Evolutionary conservation across 805 yeast genomes (phyloP), one percentile per base, ranked within the genome.

Genomic region (Yamadazyma akitaensis): DNA sequence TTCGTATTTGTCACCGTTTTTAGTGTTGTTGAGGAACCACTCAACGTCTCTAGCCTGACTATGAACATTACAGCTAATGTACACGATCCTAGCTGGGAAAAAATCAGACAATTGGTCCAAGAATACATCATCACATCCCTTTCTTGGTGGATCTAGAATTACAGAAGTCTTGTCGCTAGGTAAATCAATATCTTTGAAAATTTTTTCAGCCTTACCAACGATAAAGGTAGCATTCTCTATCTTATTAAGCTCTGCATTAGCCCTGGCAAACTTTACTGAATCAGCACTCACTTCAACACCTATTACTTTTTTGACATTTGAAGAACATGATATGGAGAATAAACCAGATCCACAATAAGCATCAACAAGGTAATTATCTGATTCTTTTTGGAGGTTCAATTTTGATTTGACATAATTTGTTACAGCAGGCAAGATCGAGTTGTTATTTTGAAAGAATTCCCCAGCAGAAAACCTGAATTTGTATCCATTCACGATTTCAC

Each of bases 341-440:
- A 94, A 71, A 0, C 99, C 99, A 2, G 96, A 87, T 1, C 98
- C 98, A 73, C 98, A 91, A 69, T 91, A 91, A 0, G 97, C 96
- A 64, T 91, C 98, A 24, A 91, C 96, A 41, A 91, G 68, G 60
- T 82, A 89, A 57, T 80, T 79, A 26, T 72, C 73, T 6, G 64
- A 68, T 17, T 70, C 72, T 4, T 64, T 60, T 2, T 18, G 7
- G 4, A 46, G 28, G 13, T 37, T 33, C 43, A 91, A 67, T 58
- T 88, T 88, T 8, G 81, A 75, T 49, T 84, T 79, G 14, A 94
- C 99, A 61, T 88, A 91, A 35, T 74, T 72, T 4, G 96, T 85
- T 16, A 94, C 95, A 2, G 72, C 64, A 2, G 97, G 96, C 51
- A 94, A 70, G 21, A 94, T 92, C 17, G 96, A 84, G 64, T 90